Evolutionary conservation across 352 stramenopile genomes (phyloP).

Genomic region (Phytopythium aichiense): DNA sequence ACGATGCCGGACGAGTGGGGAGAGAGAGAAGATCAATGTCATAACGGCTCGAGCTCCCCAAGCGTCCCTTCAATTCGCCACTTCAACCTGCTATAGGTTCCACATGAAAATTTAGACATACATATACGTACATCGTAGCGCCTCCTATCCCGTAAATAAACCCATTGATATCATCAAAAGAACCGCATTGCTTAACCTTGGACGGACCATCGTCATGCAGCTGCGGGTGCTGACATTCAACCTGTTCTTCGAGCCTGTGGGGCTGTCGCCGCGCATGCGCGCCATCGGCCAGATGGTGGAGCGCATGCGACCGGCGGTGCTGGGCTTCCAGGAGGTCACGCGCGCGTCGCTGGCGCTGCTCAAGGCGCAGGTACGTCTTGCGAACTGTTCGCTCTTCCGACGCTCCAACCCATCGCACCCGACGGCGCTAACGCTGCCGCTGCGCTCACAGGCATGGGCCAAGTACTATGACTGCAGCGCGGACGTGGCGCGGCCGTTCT

Average conservation of each 20-base stretch:
- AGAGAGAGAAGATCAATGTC: no score
- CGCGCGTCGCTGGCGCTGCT: constrained; percentile 54
- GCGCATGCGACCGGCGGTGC: constrained; percentile 45
- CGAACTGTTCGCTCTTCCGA: neutral
- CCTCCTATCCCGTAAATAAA: neutral
- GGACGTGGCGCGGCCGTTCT: constrained; percentile 59
- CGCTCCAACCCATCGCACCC: neutral
- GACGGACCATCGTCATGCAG: constrained; percentile 25
- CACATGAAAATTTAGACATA: no score
- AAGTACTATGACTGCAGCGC: constrained; percentile 78
- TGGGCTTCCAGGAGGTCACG: constrained; percentile 81
- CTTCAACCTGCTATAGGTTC: no score
- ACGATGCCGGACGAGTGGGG: no score
- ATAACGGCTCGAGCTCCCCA: neutral
- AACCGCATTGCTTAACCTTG: neutral
- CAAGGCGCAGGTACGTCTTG: constrained; percentile 23
- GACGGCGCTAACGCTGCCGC: neutral
- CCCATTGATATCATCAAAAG: neutral
- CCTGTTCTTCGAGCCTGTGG: constrained; percentile 68
- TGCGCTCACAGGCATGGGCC: constrained; percentile 34
- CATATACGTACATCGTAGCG: neutral
- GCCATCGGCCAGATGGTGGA: constrained; percentile 53
- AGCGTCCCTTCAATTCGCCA: no score
- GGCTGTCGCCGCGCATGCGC: constrained; percentile 51
- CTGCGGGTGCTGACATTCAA: constrained; percentile 74